Evolutionary conservation across 257 asterid genomes (phyloP).

Genomic region (Handroanthus guayacan): DNA sequence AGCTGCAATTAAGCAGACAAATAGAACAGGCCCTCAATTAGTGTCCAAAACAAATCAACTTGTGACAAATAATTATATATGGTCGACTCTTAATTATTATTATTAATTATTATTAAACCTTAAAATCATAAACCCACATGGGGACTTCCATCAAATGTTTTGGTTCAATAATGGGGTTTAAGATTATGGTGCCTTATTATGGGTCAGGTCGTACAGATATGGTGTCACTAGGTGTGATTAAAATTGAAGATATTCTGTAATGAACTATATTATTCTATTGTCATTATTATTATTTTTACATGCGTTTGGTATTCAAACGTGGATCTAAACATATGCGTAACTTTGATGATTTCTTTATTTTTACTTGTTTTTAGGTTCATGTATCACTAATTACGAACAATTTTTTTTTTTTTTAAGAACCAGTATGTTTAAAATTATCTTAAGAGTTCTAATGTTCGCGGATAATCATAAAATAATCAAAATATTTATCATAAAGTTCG

Average conservation of each 20-base stretch:
- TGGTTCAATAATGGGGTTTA: slow-evolving; percentile 19
- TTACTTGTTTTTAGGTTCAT: neutral
- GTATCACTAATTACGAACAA: neutral
- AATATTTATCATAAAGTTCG: no score
- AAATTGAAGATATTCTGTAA: neutral
- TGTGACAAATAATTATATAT: neutral
- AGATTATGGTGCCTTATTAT: slow-evolving; percentile 11
- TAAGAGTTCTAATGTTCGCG: no score
- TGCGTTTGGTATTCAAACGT: neutral
- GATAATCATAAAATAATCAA: no score
- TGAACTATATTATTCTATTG: neutral
- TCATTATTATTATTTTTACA: no score
- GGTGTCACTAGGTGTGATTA: slow-evolving; percentile 20
- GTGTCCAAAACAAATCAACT: slow-evolving; percentile 27
- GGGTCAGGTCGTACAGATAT: slow-evolving; percentile 29
- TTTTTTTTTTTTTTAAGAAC: neutral
- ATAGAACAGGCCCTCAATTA: slow-evolving; percentile 26
- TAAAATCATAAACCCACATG: slow-evolving; percentile 34
- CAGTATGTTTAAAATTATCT: no score
- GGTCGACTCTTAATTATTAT: neutral
- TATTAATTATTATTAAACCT: slow-evolving; percentile 9
- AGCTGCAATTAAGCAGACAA: slow-evolving; percentile 51
- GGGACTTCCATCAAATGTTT: slow-evolving; percentile 12
- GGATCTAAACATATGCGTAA: neutral
- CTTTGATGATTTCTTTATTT: neutral